phyloP scores from a whole-genome alignment of 192 early-diverging fungal genomes.

The Coemansia sp. region DNA sequence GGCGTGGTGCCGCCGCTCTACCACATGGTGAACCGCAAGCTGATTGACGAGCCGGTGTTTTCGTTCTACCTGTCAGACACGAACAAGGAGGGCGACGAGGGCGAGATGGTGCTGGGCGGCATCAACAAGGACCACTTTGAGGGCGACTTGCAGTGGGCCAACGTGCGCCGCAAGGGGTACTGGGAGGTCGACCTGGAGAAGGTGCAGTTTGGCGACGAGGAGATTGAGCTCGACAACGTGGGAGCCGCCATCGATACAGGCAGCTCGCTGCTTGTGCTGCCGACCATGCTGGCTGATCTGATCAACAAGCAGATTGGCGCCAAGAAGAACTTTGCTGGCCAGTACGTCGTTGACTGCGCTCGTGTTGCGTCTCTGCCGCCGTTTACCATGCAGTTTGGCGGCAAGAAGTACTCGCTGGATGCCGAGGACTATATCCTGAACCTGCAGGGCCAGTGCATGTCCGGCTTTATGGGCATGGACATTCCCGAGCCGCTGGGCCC shows the following conservation, averaged over 20 bases:
- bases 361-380: conserved; percentile 67
- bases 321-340: conserved; percentile 89
- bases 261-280: conserved; percentile 79
- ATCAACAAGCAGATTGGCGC: conserved; percentile 91
- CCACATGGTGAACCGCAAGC: conserved; percentile 77
- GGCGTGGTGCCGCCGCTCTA: conserved; percentile 94
- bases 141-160: conserved; percentile 74
- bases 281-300: conserved; percentile 75
- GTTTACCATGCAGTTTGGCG: conserved; percentile 76
- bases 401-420: conserved; percentile 61
- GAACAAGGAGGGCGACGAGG: conserved; percentile 59
- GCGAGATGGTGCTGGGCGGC: conserved; percentile 89
- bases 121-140: conserved; percentile 72
- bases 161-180: conserved; percentile 89
- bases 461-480: conserved; percentile 92
- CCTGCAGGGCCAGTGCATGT: conserved; percentile 69
- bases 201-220: conserved; percentile 76
- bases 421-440: conserved; percentile 67
- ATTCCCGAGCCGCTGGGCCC: conserved; percentile 74
- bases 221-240: conserved; percentile 61
- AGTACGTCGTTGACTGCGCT: conserved; percentile 83
- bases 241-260: conserved; percentile 93
- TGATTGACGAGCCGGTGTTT: conserved; percentile 86
- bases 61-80: conserved; percentile 83
- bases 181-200: conserved; percentile 92